Conservation (phyloP, 2,329 filamentous ascomycete genomes). For the Scorias spongiosa region DNA sequence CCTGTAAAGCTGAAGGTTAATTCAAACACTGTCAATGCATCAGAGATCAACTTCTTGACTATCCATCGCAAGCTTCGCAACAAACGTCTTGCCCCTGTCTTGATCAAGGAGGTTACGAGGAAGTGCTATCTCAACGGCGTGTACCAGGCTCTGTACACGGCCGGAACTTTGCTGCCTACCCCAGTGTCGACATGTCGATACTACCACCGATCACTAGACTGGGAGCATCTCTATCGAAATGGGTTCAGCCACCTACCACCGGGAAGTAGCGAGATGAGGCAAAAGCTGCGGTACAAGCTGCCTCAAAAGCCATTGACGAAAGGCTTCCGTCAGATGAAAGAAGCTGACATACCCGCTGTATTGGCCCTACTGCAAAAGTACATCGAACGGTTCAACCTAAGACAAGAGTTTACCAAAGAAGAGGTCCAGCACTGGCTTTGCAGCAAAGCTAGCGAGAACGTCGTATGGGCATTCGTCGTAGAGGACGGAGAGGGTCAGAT, state of each 20-base stretch:
- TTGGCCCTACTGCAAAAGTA: constrained; percentile 62
- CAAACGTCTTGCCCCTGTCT: constrained; percentile 79
- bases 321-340: constrained; percentile 67
- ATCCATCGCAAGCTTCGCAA: constrained; percentile 95
- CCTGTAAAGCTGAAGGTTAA: constrained; percentile 72
- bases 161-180: constrained; percentile 75
- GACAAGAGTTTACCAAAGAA: constrained; percentile 62
- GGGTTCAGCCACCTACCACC: constrained; percentile 81
- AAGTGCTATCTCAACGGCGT: constrained; percentile 74
- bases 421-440: constrained; percentile 84
- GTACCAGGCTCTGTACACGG: constrained; percentile 94
- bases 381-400: constrained; percentile 65
- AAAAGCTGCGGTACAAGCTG: constrained; percentile 73
- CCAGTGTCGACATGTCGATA: constrained; percentile 89
- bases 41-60: constrained; percentile 96
- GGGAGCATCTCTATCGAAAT: constrained; percentile 89
- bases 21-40: constrained; percentile 56
- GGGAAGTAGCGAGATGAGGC: constrained; percentile 69
- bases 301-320: constrained; percentile 52
- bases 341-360: constrained; percentile 63
- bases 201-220: constrained; percentile 86
- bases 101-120: constrained; percentile 96
- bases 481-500: constrained; percentile 59
- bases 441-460: constrained; percentile 59
- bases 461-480: constrained; percentile 88